A percentile compares a stretch with the other conserved stretches of the same genome.
phyloP scores from a whole-genome alignment of 139 green algal species.

The Chlamydomonas asymmetrica region DNA sequence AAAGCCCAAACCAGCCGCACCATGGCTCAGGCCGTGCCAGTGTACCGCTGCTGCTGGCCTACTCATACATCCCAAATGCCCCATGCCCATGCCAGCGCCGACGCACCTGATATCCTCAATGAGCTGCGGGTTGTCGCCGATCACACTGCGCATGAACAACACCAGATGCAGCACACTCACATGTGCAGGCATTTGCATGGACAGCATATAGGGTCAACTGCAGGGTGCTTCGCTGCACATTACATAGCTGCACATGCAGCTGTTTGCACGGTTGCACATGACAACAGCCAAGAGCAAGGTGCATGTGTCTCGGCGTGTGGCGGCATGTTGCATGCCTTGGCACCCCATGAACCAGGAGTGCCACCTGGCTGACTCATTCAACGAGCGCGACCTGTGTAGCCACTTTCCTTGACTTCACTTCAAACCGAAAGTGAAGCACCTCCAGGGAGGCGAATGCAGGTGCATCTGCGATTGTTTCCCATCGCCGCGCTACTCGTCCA shows the following conservation, averaged over 20 bases:
- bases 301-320: too few relatives aligned
- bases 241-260: not conserved
- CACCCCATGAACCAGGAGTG: too few relatives aligned
- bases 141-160: slow-evolving; percentile 7
- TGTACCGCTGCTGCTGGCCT: not conserved
- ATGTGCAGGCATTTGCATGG: not conserved
- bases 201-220: not conserved
- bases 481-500: not conserved
- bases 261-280: not conserved
- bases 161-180: not conserved
- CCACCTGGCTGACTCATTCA: too few relatives aligned
- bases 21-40: not conserved
- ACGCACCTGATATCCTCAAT: slow-evolving; percentile 40
- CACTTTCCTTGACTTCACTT: too few relatives aligned
- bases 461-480: not conserved
- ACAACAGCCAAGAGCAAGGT: too few relatives aligned
- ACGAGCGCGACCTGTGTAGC: too few relatives aligned
- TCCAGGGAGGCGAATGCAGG: not conserved
- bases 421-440: too few relatives aligned
- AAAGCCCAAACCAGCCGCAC: not conserved
- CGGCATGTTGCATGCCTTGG: not conserved
- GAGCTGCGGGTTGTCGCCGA: slow-evolving; percentile 58
- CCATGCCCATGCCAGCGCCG: not conserved
- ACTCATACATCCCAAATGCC: not conserved
- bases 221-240: not conserved